Evolutionary conservation across 1,284 basidiomycete species (phyloP).

Genomic region (Papiliotrema flavescens): DNA sequence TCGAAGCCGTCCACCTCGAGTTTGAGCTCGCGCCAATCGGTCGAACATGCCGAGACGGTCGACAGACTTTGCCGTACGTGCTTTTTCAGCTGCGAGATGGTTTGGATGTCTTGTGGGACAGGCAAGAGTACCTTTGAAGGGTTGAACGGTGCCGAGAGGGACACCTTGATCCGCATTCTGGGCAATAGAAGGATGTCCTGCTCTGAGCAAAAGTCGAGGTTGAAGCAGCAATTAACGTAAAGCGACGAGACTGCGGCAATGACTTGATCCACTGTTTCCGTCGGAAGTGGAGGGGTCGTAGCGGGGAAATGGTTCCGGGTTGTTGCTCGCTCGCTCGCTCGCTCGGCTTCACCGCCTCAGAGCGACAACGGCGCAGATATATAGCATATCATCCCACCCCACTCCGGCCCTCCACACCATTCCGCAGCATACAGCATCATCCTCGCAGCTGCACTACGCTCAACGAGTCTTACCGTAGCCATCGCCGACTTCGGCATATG

Average conservation of each 20-base stretch:
- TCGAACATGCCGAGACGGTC: slow-evolving; percentile 10
- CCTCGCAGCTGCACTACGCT: no score
- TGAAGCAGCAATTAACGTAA: background rate
- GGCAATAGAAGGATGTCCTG: background rate
- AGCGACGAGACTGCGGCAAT: background rate
- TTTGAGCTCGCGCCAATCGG: slow-evolving; percentile 18
- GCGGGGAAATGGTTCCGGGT: no score
- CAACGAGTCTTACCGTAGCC: no score
- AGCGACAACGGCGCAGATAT: no score
- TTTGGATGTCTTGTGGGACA: slow-evolving; percentile 17
- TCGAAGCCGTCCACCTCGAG: slow-evolving; percentile 49
- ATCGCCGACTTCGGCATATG: no score
- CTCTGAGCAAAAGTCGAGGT: background rate
- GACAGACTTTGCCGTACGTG: slow-evolving; percentile 25
- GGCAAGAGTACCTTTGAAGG: slow-evolving; percentile 32
- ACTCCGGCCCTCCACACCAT: no score
- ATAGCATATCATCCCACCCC: no score
- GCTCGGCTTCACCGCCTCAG: no score
- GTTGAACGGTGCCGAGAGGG: slow-evolving; percentile 30
- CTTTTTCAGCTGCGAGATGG: slow-evolving; percentile 25
- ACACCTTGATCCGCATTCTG: slow-evolving; percentile 34
- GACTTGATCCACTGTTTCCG: no score
- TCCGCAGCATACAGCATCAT: no score
- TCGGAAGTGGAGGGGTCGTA: no score
- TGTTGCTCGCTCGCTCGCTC: no score